Base-by-base conservation (phyloP, 2,329 filamentous ascomycete species). In the Aspergillus eucalypticola region DNA sequence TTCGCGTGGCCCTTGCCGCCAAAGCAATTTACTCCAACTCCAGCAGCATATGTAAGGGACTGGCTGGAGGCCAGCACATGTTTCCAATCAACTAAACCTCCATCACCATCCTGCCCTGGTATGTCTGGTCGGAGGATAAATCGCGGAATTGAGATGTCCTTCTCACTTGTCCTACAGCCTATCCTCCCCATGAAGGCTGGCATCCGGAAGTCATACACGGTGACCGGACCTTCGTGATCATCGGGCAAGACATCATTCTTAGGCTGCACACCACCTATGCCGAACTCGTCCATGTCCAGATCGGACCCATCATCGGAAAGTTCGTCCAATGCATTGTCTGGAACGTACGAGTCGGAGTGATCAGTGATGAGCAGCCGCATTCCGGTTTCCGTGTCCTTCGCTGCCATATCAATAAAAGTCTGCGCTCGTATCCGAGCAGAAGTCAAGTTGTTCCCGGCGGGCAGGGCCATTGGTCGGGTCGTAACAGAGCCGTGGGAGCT, bases 381-480 rank as follows among this genome's bases (percentile, higher is more conserved):
- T 19, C 76, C 77, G 3, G 69, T 69, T 56, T 79, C 76, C 2
- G 69, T 74, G 49, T 78, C 75, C 62, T 76, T 79, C 5, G 70
- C 69, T 2, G 75, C 75, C 69, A 75, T 77, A 27, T 80, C 77
- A 19, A 80, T 79, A 39, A 79, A 79, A 4, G 73, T 77, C 58
- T 79, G 77, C 2, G 78, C 78, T 19, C 79, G 76, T 42, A 80
- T 78, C 8, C 78, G 76, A 15, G 78, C 76, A 4, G 74, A 78
- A 2, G 73, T 78, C 61, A 81, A 56, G 51, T 79, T 80, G 52
- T 79, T 80, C 8, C 76, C 77, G 6, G 71, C 70, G 2, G 77
- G 77, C 11, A 79, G 67, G 8, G 76, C 77, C 56, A 77, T 66
- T 5, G 76, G 76, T 13, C 76, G 71, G 38, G 72, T 76, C 27